Evolutionary conservation across 2,329 filamentous ascomycete species (phyloP), one percentile per base, ranked within the genome.

Genomic region (Neonectria punicea): DNA sequence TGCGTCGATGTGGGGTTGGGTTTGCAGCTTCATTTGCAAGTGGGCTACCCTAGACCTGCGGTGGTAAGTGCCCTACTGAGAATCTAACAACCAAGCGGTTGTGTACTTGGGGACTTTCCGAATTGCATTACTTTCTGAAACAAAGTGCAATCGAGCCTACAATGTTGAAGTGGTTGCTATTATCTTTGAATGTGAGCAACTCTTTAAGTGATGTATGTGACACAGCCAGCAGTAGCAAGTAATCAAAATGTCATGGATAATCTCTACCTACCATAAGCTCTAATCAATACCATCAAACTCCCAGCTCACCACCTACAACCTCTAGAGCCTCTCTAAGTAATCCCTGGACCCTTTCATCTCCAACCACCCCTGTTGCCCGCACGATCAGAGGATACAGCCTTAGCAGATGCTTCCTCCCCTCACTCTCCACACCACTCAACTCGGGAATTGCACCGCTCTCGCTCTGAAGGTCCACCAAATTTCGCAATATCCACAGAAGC

Each of bases 351-450:
- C 87, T 85, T 43, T 84, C 85, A 74, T 94, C 91, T 3, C 87
- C 87, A 7, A 83, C 78, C 7, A 80, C 80, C 0, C 83, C 86
- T 3, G 89, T 80, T 2, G 90, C 91, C 69, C 86, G 85, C 18
- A 91, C 86, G 54, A 97, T 77, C 54, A 98, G 81, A 8, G 93
- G 92, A 78, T 97, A 97, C 67, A 99, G 79, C 75, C 91, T 86
- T 69, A 93, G 84, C 34, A 98, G 80, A 80, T 98, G 94, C 76
- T 92, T 93, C 74, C 89, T 89, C 14, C 81, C 82, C 66, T 87
- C 84, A 64, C 85, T 87, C 50, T 85, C 82, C n/a, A 85, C 83
- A 6, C 75, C 74, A 9, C 83, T 82, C 10, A 82, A 77, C 28
- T 82, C 80, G 1, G 91, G 89, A 28, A 96, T 92, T 0, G 92